Percentiles rank a stretch among this genome's conserved stretches.
Conservation (phyloP, 1,284 basidiomycete species). For the Cutaneotrichosporon dermatis region DNA sequence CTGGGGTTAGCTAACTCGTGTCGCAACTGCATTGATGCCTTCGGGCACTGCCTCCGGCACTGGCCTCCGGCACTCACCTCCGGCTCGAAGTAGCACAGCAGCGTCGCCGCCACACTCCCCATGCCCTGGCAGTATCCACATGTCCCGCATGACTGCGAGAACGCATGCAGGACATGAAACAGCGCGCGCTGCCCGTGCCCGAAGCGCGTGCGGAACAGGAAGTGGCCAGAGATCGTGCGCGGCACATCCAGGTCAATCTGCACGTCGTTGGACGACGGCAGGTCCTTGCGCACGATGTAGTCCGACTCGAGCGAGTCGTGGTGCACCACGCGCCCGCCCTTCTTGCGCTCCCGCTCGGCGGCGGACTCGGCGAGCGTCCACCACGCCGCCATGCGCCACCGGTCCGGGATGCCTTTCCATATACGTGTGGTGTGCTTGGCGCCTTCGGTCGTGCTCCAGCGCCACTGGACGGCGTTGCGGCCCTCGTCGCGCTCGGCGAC, state of each 20-base stretch:
- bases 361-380: conserved; percentile 60
- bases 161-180: conserved; percentile 90
- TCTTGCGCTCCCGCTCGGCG: conserved; percentile 13
- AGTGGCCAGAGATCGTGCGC: conserved; percentile 89
- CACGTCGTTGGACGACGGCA: conserved; percentile 81
- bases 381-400: conserved; percentile 93
- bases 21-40: not conserved
- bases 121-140: conserved; percentile 99
- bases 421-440: conserved; percentile 54
- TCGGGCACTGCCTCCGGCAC: too few relatives aligned
- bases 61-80: conserved; percentile 52
- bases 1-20: conserved; percentile 30
- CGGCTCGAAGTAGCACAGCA: conserved; percentile 88
- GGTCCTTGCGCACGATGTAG: conserved; percentile 63
- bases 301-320: conserved; percentile 45
- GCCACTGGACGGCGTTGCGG: conserved; percentile 72
- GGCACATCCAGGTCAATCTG: conserved; percentile 99
- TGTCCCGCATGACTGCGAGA: conserved; percentile 74
- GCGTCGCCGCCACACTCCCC: conserved; percentile 92
- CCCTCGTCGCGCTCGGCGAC: conserved; percentile 62
- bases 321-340: not conserved
- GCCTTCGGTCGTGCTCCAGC: conserved; percentile 59
- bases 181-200: conserved; percentile 88
- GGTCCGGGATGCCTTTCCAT: conserved; percentile 95
- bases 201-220: conserved; percentile 92